Conservation (phyloP, 805 yeast species). For the Metschnikowia hibisci region DNA sequence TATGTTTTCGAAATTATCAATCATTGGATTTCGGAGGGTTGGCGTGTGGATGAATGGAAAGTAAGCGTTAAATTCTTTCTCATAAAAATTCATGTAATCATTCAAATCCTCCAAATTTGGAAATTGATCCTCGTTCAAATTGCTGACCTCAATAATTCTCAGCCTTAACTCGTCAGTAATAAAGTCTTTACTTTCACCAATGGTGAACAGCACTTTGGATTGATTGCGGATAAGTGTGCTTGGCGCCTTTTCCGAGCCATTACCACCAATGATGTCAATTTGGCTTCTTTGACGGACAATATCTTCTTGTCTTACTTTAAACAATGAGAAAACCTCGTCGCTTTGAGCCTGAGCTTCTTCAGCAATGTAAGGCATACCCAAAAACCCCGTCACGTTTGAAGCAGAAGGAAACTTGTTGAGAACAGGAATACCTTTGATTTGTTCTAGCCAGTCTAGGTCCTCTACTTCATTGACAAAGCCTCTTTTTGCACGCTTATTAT, state of each 20-base stretch:
- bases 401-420: slow-evolving; percentile 52
- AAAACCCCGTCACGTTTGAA: slow-evolving; percentile 59
- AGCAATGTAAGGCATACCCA: slow-evolving; percentile 16
- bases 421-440: slow-evolving; percentile 63
- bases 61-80: slow-evolving; percentile 72
- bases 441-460: slow-evolving; percentile 62
- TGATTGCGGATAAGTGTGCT: slow-evolving; percentile 3
- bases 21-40: slow-evolving; percentile 39
- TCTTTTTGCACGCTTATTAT: slow-evolving; percentile 6
- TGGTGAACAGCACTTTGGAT: slow-evolving; percentile 18
- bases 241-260: slow-evolving; percentile 1
- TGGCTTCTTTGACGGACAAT: slow-evolving; percentile 45
- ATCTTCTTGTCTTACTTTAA: slow-evolving; percentile 64
- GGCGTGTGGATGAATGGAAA: slow-evolving; percentile 83
- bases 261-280: background rate
- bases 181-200: slow-evolving; percentile 22
- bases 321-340: slow-evolving; percentile 55
- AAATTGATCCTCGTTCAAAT: slow-evolving; percentile 55
- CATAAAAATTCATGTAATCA: slow-evolving; percentile 69
- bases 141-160: slow-evolving; percentile 50
- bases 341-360: slow-evolving; percentile 24
- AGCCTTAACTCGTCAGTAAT: slow-evolving; percentile 51
- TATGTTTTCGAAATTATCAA: slow-evolving; percentile 44
- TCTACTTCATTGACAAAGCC: slow-evolving; percentile 16
- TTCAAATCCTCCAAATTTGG: slow-evolving; percentile 77